These are phyloP conservation scores for Gilbertella persicaria DNA, from an alignment of 371 early-diverging fungal genomes.

Conservation along the genomic window DNA sequence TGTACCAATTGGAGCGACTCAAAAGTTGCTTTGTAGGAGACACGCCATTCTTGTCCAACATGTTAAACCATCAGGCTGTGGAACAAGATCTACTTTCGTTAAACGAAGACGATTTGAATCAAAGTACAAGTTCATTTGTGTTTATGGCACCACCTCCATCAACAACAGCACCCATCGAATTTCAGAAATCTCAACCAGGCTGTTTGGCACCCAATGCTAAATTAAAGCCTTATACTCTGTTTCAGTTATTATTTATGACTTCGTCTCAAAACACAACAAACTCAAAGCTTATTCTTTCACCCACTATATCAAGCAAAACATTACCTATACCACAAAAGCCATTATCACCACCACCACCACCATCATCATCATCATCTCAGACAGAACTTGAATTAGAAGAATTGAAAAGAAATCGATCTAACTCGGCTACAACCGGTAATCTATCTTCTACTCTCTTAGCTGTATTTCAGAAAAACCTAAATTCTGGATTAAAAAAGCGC, in stretches of 20 bases:
- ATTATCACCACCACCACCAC: not conserved
- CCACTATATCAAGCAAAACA: not conserved
- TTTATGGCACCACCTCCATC: not conserved
- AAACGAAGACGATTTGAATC: not conserved
- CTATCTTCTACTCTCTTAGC: slow-evolving; percentile 1
- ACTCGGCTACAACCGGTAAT: slow-evolving; percentile 5
- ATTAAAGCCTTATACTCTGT: slow-evolving; percentile 39
- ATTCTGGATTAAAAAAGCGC: not conserved
- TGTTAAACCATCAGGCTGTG: not conserved
- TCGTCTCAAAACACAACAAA: slow-evolving; percentile 1
- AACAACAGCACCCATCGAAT: not conserved
- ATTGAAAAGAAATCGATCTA: slow-evolving; percentile 2
- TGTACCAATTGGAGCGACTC: slow-evolving; percentile 7
- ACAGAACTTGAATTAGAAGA: not conserved
- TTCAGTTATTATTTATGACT: slow-evolving; percentile 28
- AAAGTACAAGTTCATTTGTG: not conserved
- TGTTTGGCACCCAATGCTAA: slow-evolving; percentile 34
- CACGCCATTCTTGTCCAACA: slow-evolving; percentile 1
- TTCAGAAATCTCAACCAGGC: slow-evolving; percentile 8
- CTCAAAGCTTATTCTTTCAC: not conserved
- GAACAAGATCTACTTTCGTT: not conserved
- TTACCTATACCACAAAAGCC: not conserved
- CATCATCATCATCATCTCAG: not conserved
- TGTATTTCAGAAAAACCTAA: slow-evolving; percentile 7
- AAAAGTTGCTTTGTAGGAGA: slow-evolving; percentile 16